Evolutionary conservation across 257 asterid genomes (phyloP), one percentile per base, ranked within the genome.

Genomic region (Przewalskia tangutica): DNA sequence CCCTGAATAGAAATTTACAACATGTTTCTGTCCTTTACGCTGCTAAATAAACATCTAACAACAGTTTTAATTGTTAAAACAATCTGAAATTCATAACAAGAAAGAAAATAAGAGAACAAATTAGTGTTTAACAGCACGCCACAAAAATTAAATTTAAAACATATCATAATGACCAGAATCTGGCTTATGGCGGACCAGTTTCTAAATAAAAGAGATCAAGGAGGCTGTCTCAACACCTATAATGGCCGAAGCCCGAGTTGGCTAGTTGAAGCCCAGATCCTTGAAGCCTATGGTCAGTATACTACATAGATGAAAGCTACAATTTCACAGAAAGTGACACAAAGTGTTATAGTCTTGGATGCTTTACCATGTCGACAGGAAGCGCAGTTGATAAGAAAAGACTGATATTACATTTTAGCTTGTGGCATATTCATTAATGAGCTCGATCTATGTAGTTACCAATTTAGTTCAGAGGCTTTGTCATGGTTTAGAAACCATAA

Each of bases 391-490:
- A 27, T 27, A 27, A 27, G 32, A 27, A 27, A 27, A 27, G 32
- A 27, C 32, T 27, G 32, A 27, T 27, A 27, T 27, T 14, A 66
- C 32, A 36, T 66, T 66, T 66, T 27, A 66, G 51, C 7, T 66
- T 94, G 84, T 83, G 95, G 77, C 85, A 95, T 80, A 90, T 91
- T 73, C 83, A 94, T n/a, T 56, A 95, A 27, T 27, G 32, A 27
- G 32, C 32, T 27, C 32, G 4, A 91, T 95, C n/a, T 95, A 54
- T 54, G 9, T 53, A 4, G 58, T 93, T 18, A 83, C 91, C 34
- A 91, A 91, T 91, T 14, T 86, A 95, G 23, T 85, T 91, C 8
- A 94, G 91, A 36, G 97, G 94, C 9, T 93, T 90, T 38, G 42
- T 87, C 53, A 76, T 20, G 4, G 88, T 9, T 77, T 89, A 8